Conservation (phyloP, 2,329 filamentous ascomycete genomes). For the Fonsecaea erecta region DNA sequence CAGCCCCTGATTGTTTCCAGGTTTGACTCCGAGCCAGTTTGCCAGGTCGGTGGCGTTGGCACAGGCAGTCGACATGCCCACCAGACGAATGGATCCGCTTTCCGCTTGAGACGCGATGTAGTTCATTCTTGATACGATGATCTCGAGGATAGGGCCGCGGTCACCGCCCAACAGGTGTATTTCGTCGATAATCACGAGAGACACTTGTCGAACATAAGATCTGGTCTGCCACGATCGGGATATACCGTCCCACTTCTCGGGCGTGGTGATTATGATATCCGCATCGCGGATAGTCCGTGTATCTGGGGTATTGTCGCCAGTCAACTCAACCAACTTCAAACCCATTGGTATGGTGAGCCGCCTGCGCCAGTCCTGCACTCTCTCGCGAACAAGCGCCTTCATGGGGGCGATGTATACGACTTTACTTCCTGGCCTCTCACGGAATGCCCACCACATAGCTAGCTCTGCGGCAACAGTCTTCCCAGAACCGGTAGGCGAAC, state of each 20-base stretch:
- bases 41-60: slow-evolving; percentile 92
- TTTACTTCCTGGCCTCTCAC: slow-evolving; percentile 90
- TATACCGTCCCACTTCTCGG: slow-evolving; percentile 99
- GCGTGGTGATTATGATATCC: slow-evolving; percentile 97
- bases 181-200: slow-evolving; percentile 96
- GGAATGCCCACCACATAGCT: slow-evolving; percentile 99
- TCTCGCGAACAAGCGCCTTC: slow-evolving; percentile 96
- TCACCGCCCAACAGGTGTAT: slow-evolving; percentile 97
- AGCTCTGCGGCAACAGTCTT: slow-evolving; percentile 96
- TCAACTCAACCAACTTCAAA: slow-evolving; percentile 90
- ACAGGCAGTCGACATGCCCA: slow-evolving; percentile 99
- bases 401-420: slow-evolving; percentile 99
- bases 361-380: slow-evolving; percentile 91
- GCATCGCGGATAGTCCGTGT: slow-evolving; percentile 93
- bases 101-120: slow-evolving; percentile 96
- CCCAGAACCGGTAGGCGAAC: slow-evolving; percentile 94
- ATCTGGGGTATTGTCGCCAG: slow-evolving; percentile 96
- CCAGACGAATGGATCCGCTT: slow-evolving; percentile 82
- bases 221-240: slow-evolving; percentile 98
- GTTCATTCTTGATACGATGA: slow-evolving; percentile 93
- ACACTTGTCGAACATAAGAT: slow-evolving; percentile 93
- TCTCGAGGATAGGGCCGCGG: slow-evolving; percentile 95
- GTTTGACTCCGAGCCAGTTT: slow-evolving; percentile 96
- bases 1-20: slow-evolving; percentile 64
- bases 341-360: slow-evolving; percentile 82